Conservation (phyloP, 495 filamentous ascomycete species). For the Xylaria castorea region DNA sequence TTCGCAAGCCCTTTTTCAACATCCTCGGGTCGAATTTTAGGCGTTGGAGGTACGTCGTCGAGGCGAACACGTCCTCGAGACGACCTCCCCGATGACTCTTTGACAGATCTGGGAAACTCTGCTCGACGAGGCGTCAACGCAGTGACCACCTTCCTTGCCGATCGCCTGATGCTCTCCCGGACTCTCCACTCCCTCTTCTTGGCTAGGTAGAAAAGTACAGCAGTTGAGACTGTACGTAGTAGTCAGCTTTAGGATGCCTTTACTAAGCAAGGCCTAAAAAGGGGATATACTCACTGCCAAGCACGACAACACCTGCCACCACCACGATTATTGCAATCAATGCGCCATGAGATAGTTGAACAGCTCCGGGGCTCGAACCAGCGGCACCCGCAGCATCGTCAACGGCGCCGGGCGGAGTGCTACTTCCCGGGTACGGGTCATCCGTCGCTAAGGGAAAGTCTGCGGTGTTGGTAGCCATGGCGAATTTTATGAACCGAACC, state of each 20-base stretch:
- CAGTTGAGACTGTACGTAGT: constrained; percentile 48
- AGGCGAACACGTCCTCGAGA: constrained; percentile 47
- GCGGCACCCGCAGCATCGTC: constrained; percentile 61
- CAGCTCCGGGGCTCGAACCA: constrained; percentile 55
- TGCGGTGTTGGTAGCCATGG: constrained; percentile 33
- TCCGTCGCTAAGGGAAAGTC: constrained; percentile 50
- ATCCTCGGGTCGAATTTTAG: constrained; percentile 52
- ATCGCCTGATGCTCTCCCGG: constrained; percentile 58
- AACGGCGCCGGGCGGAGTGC: constrained; percentile 36
- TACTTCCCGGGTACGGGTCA: constrained; percentile 36
- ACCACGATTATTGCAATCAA: constrained; percentile 69
- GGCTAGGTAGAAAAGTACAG: constrained; percentile 59
- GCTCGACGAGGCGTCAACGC: constrained; percentile 60
- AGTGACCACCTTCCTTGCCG: constrained; percentile 58
- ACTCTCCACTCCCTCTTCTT: constrained; percentile 66
- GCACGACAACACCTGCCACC: constrained; percentile 60
- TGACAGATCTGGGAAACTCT: constrained; percentile 61
- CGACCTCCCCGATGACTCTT: constrained; percentile 43
- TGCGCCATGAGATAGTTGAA: constrained; percentile 62
- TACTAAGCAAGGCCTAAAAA: neutral
- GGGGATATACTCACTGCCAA: constrained; percentile 58
- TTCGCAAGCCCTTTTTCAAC: constrained; percentile 58
- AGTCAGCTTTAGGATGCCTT: constrained; percentile 28
- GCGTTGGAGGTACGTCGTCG: constrained; percentile 60
- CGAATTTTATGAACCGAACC: constrained; percentile 14